Base-by-base conservation (phyloP, 2,329 filamentous ascomycete genomes). In the Thielaviopsis populi region DNA sequence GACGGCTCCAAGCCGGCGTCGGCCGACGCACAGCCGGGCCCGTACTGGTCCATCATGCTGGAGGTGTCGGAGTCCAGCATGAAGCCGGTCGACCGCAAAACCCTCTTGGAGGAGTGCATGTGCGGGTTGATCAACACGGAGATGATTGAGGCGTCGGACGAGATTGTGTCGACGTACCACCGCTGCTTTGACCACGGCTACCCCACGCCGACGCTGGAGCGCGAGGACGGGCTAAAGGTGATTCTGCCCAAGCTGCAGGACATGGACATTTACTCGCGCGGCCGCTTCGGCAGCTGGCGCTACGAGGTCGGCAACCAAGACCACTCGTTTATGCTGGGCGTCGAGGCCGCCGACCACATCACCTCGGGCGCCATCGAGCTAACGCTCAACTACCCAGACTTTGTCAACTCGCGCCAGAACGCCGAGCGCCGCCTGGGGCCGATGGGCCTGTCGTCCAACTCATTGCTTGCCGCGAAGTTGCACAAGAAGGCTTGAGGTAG, bases 1-100 rank as follows among this genome's bases (percentile, higher is more conserved):
- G 82, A 96, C 71, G 94, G 94, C 74, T 88, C 85, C 76, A 89
- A 90, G 78, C 83, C 91, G 65, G 76, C 80, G 67, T 88, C 83
- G 70, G 80, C 79, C 61, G 85, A 88, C 72, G 77, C 89, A 66
- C 83, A 94, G 80, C 83, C 88, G 72, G 94, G 94, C 41, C 94
- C 94, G 50, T 99, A 99, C 85, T 99, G 94, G 94, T 97, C 92
- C 68, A 95, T 99, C 80, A 99, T 99, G 94, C 79, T 99, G 70
- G 94, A 99, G 78, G 88, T 99, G 67, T 97, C 94, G 40, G 89
- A 99, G 78, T 97, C 92, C 40, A 84, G 83, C 72, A 84, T 95
- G 86, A 99, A 99, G 83, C 89, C 91, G 46, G 91, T 97, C 40
- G 85, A 97, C 75, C 79, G 88, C 70, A 84, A 85, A 70, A 96